Conservation (phyloP, 2,329 filamentous ascomycete species). For the Diaporthe vaccinii region DNA sequence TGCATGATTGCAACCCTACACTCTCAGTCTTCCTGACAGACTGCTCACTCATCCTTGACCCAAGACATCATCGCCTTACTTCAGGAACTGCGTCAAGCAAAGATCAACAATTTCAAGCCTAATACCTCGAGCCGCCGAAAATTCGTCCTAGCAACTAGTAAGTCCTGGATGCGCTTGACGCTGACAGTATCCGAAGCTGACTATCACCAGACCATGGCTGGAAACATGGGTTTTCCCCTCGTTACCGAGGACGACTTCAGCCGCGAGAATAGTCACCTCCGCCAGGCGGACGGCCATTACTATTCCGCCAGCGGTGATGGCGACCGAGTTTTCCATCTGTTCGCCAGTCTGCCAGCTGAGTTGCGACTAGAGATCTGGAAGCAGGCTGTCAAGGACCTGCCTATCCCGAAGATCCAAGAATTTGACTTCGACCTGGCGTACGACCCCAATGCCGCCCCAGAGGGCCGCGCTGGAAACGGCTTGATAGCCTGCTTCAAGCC, state of each 20-base stretch:
- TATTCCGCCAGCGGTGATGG: no score
- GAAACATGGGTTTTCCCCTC: background rate
- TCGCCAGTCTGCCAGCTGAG: conserved; percentile 1
- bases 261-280: background rate
- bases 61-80: background rate
- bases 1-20: background rate
- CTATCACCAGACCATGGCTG: background rate
- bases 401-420: background rate
- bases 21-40: background rate
- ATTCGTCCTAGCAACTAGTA: background rate
- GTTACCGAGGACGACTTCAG: background rate
- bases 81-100: background rate
- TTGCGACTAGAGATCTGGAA: background rate
- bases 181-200: background rate
- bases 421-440: conserved; percentile 13
- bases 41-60: background rate
- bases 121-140: no score
- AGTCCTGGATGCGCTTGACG: background rate
- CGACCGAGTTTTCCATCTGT: background rate
- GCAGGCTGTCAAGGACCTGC: background rate
- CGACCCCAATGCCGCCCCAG: background rate
- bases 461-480: background rate
- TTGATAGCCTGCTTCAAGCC: conserved; percentile 16
- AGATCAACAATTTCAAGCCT: background rate
- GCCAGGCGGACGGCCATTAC: background rate